These are phyloP conservation scores for Aristolochia contorta DNA, from an alignment of 164 flowering plant genomes.

Conservation along the genomic window DNA sequence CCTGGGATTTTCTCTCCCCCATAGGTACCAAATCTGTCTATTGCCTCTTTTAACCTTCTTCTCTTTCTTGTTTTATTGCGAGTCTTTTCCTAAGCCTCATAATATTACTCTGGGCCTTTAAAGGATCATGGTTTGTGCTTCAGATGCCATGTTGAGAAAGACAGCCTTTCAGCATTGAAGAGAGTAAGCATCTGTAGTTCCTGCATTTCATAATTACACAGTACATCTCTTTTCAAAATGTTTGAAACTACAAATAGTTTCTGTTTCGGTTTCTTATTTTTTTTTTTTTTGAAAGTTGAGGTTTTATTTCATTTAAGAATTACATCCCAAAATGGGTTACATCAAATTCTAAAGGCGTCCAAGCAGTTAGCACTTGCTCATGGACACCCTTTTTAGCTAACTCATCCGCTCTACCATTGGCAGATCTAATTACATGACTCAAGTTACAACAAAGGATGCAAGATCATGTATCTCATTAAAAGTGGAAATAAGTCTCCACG, in stretches of 20 bases:
- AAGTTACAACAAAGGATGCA: no score
- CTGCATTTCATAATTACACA: neutral
- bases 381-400: no score
- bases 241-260: neutral
- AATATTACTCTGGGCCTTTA: conserved; percentile 49
- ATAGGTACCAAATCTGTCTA: conserved; percentile 77
- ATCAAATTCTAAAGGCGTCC: no score
- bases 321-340: no score
- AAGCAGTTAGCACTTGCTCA: no score
- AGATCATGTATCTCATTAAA: no score
- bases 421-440: no score
- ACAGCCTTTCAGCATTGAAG: conserved; percentile 58
- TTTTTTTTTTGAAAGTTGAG: no score
- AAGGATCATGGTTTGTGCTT: conserved; percentile 49
- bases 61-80: neutral
- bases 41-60: conserved; percentile 1
- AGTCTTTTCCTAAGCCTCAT: neutral
- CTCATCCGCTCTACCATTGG: no score
- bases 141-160: conserved; percentile 47
- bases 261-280: no score
- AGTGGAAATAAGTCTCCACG: no score
- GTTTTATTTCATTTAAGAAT: no score
- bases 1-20: conserved; percentile 48
- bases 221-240: neutral
- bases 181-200: conserved; percentile 28